A percentile compares a stretch with the other conserved stretches of the same genome.
Evolutionary conservation across 2,329 filamentous ascomycete genomes (phyloP).

Genomic region (Graphilbum fragrans): DNA sequence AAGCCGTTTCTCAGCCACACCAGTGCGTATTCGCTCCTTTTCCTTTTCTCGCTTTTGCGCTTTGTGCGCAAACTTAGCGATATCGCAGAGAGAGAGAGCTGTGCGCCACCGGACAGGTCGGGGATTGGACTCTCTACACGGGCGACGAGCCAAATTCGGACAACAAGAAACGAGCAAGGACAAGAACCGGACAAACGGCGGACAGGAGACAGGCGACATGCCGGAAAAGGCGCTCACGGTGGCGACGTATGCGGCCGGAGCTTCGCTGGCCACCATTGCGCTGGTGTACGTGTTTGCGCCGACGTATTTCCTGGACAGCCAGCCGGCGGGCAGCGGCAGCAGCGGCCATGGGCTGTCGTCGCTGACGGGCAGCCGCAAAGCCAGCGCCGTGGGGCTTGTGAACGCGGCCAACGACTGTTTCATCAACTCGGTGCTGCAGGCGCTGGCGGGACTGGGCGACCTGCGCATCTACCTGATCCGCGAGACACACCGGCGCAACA

Average conservation of each 20-base stretch:
- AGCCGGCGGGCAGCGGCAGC: conserved; percentile 39
- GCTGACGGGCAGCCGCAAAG: conserved; percentile 47
- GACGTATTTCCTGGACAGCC: conserved; percentile 89
- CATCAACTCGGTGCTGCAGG: conserved; percentile 94
- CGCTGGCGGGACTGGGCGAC: conserved; percentile 79
- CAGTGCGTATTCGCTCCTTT: background rate
- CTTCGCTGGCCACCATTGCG: conserved; percentile 86
- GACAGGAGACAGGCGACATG: conserved; percentile 46
- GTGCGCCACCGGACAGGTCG: no score
- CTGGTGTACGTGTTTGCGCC: conserved; percentile 96
- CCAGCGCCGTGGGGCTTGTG: conserved; percentile 73
- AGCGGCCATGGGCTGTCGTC: conserved; percentile 11
- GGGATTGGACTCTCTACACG: background rate
- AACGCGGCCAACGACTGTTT: conserved; percentile 95
- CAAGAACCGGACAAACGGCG: no score
- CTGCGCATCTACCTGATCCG: conserved; percentile 84
- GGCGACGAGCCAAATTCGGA: no score
- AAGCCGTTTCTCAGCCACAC: background rate
- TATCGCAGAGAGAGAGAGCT: no score
- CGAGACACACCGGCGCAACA: conserved; percentile 71
- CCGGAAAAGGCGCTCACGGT: conserved; percentile 73
- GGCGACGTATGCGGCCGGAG: conserved; percentile 88
- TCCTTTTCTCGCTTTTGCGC: background rate
- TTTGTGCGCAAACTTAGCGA: no score
- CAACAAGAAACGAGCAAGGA: no score